These are phyloP conservation scores for Anisodus acutangulus DNA, from an alignment of 257 asterid genomes.

Conservation along the genomic window DNA sequence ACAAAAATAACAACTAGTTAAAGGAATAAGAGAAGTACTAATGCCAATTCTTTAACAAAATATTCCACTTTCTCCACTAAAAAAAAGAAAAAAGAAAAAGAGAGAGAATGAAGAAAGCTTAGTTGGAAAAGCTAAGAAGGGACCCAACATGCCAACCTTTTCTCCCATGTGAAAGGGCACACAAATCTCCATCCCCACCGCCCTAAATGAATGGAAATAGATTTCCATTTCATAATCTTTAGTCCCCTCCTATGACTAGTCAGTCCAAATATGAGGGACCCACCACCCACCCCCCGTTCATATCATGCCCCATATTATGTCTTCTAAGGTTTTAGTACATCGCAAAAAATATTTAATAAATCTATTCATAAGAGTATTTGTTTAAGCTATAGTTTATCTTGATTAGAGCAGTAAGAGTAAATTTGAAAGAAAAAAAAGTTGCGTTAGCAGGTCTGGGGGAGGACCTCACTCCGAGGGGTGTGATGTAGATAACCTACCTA, in stretches of 20 bases:
- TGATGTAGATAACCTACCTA: no score
- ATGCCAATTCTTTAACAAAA: slow-evolving; percentile 16
- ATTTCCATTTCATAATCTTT: neutral
- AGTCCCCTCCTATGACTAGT: slow-evolving; percentile 32
- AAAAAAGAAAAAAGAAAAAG: neutral
- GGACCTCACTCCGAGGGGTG: no score
- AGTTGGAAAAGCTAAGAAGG: slow-evolving; percentile 58
- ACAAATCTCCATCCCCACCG: slow-evolving; percentile 36
- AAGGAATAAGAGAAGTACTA: neutral
- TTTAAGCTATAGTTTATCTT: neutral
- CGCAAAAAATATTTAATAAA: neutral
- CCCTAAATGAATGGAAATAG: slow-evolving; percentile 38
- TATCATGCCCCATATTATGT: neutral
- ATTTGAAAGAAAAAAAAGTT: no score
- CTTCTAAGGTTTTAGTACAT: neutral
- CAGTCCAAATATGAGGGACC: slow-evolving; percentile 32
- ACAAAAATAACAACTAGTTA: neutral
- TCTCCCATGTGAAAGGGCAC: slow-evolving; percentile 56
- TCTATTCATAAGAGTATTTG: neutral
- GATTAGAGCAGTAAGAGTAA: neutral
- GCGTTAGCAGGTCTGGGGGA: no score
- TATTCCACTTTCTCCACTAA: neutral
- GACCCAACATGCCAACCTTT: slow-evolving; percentile 45
- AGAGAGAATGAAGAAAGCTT: slow-evolving; percentile 45
- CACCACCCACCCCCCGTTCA: slow-evolving; percentile 12